Base-by-base conservation (phyloP, 1,139 yeast species). In the Hemisphaericaspora lyxosophila region DNA sequence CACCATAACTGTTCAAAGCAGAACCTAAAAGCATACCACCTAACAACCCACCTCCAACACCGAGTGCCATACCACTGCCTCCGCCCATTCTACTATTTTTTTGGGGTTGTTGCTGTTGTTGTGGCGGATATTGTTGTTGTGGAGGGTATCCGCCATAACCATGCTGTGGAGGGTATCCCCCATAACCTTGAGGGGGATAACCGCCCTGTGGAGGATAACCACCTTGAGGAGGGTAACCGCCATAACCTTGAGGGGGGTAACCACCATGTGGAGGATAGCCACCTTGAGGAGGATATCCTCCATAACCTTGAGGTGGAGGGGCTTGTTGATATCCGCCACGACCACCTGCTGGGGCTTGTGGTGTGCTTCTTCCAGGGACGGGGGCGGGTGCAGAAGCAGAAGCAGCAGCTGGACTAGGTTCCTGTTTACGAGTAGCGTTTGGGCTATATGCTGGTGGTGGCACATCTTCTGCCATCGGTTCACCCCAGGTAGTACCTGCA, bases 11-110 rank as follows among this genome's bases (percentile, higher is more conserved):
- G 35, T 51, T 53, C 43, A 78, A 49, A 31, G 72, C 72, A 19
- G 64, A 63, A n/a, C 73, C 76, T 24, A 82, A 54, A 43, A 83
- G 58, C 68, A 80, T 64, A 43, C 94, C 95, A 41, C 94, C 95
- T 5, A 85, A 60, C 40, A 85, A 55, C 61, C 95, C 95, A 22
- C 85, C 92, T 49, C 92, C 94, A 0, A 80, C 83, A 49, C 95
- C 95, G 54, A 82, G 59, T 20, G 84, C 79, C 64, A 78, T 53
- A 26, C 80, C 77, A 12, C 79, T 73, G 31, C 43, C 38, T 30
- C 55, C 36, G 39, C 42, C 15, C 40, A 42, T 9, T 33, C 47
- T 40, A 40, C 46, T 35, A 30, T 45, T 53, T 23, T 45, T 48
- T 35, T 44, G 54, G 27, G 39, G 53, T 36, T 44, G 57, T 33